Evolutionary conservation across 495 filamentous ascomycete species (phyloP).

Genomic region (Mytilinidion resinicola): DNA sequence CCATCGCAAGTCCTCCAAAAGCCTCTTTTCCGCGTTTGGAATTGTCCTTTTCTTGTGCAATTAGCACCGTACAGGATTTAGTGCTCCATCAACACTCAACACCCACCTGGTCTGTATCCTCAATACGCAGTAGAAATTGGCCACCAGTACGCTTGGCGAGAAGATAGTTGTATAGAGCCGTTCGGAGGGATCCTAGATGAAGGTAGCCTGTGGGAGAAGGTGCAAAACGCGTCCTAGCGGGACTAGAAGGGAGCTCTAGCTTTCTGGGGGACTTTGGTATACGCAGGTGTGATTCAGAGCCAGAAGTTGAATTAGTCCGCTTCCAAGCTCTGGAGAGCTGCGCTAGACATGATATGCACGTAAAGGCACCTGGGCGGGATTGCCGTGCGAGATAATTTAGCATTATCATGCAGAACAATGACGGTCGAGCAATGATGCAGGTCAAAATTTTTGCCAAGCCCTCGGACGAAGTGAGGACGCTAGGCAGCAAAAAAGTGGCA

Average conservation of each 20-base stretch:
- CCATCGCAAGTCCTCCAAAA: conserved; percentile 79
- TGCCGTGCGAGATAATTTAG: too few species aligned
- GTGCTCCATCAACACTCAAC: conserved; percentile 9
- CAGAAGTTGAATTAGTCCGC: not conserved
- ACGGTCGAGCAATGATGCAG: too few species aligned
- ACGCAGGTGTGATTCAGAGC: not conserved
- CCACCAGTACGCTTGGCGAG: conserved; percentile 81
- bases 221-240: conserved; percentile 87
- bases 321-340: conserved; percentile 6
- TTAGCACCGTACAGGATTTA: conserved; percentile 29
- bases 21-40: conserved; percentile 63
- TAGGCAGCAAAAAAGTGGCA: too few species aligned
- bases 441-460: too few species aligned
- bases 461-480: too few species aligned
- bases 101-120: conserved; percentile 89
- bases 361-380: conserved; percentile 1
- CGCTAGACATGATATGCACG: conserved; percentile 16
- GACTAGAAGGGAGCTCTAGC: conserved; percentile 43
- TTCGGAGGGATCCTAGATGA: conserved; percentile 85
- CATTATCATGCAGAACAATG: too few species aligned
- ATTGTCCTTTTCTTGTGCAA: conserved; percentile 65
- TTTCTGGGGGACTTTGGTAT: not conserved
- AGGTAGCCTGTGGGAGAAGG: conserved; percentile 92
- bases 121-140: conserved; percentile 86
- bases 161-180: conserved; percentile 87